phyloP scores from a whole-genome alignment of 2,329 filamentous ascomycete species.

The Venturia pyrina region DNA sequence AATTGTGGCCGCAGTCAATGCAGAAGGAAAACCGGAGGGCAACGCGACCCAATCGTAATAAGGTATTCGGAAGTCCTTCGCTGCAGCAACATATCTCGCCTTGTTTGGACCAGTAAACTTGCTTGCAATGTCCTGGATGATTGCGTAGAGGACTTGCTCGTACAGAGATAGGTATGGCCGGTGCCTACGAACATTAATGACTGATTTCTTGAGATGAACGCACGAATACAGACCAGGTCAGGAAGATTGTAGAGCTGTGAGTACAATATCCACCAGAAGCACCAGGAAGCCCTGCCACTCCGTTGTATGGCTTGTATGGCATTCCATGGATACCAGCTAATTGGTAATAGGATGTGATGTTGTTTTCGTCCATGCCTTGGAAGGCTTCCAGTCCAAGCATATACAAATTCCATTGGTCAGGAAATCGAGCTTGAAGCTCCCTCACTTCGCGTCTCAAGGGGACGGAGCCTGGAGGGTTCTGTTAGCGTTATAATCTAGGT shows the following conservation, averaged over 20 bases:
- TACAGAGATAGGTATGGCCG: slow-evolving; percentile 62
- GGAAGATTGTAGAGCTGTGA: slow-evolving; percentile 67
- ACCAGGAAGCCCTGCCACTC: slow-evolving; percentile 37
- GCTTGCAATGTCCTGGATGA: slow-evolving; percentile 18
- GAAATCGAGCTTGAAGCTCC: neutral
- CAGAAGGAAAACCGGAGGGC: slow-evolving; percentile 11
- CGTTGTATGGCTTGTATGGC: slow-evolving; percentile 48
- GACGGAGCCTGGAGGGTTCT: neutral
- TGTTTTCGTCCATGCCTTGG: slow-evolving; percentile 53
- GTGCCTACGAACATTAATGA: slow-evolving; percentile 53
- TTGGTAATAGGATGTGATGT: slow-evolving; percentile 39
- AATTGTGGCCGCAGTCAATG: slow-evolving; percentile 11
- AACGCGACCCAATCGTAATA: slow-evolving; percentile 27
- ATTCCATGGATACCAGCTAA: slow-evolving; percentile 64
- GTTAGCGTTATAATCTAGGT: neutral
- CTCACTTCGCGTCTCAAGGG: neutral
- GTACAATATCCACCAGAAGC: slow-evolving; percentile 59
- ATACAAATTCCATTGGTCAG: slow-evolving; percentile 64
- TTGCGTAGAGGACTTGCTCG: slow-evolving; percentile 29
- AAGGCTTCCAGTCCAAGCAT: slow-evolving; percentile 63
- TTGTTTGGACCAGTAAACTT: slow-evolving; percentile 9
- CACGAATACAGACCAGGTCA: slow-evolving; percentile 59
- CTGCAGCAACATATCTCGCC: slow-evolving; percentile 19
- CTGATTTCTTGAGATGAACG: too few relatives aligned
- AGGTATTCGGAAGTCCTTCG: slow-evolving; percentile 23